Evolutionary conservation across 2,329 filamentous ascomycete species (phyloP).

Genomic region (Sordariomycetes sp.): DNA sequence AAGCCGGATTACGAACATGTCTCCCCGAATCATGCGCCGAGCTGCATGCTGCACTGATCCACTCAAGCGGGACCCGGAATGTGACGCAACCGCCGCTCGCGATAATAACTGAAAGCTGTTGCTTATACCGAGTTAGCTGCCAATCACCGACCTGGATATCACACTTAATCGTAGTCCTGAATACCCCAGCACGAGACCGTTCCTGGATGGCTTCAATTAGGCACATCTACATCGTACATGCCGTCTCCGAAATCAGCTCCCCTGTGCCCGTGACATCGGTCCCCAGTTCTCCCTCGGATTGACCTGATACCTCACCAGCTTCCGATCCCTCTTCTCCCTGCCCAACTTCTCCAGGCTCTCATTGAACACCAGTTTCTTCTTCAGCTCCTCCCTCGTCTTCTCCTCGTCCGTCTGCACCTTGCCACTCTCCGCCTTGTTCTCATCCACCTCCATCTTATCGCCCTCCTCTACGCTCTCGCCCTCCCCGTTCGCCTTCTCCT

Average conservation of each 20-base stretch:
- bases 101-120: neutral
- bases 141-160: too few species aligned
- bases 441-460: conserved; percentile 11
- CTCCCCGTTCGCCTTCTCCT: conserved; percentile 10
- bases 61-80: neutral
- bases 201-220: neutral
- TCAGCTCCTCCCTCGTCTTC: conserved; percentile 24
- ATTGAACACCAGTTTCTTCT: conserved; percentile 61
- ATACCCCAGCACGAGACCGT: neutral
- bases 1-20: neutral
- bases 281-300: conserved; percentile 95
- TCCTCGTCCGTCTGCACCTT: conserved; percentile 8
- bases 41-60: neutral
- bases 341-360: conserved; percentile 68
- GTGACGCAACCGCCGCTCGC: neutral
- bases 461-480: neutral
- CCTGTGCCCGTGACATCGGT: conserved; percentile 55
- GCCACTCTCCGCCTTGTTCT: conserved; percentile 6
- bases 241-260: conserved; percentile 8
- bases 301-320: conserved; percentile 74
- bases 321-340: conserved; percentile 53
- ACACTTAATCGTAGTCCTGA: too few species aligned
- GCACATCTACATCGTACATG: neutral
- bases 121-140: neutral
- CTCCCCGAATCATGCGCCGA: neutral